Base-by-base conservation (phyloP, 257 asterid genomes). In the Sherardia arvensis region DNA sequence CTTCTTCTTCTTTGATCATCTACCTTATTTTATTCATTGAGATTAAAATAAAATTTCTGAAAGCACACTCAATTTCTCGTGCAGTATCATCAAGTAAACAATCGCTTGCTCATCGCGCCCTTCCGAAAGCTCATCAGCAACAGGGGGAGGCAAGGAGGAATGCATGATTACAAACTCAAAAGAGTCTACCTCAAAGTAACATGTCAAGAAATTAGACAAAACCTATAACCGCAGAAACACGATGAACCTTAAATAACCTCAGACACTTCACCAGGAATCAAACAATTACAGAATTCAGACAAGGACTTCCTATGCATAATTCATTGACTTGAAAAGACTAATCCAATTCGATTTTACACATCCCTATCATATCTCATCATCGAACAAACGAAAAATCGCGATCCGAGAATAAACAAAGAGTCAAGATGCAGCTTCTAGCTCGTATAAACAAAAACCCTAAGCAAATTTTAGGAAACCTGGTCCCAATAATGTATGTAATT, bases 31-130 rank as follows among this genome's bases (percentile, higher is more conserved):
- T n/a, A n/a, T n/a, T n/a, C n/a, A n/a, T n/a, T n/a, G n/a, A n/a
- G n/a, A n/a, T n/a, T n/a, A n/a, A n/a, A n/a, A n/a, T n/a, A n/a
- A n/a, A n/a, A n/a, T n/a, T n/a, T n/a, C n/a, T n/a, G n/a, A n/a
- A n/a, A n/a, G n/a, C n/a, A n/a, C n/a, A n/a, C n/a, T n/a, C n/a
- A n/a, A 74, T 59, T 87, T 91, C 4, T 65, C 66, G 40, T 49
- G 48, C 68, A 71, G 59, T 53, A 45, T 64, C 17, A 71, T 71
- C 27, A 90, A 76, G 11, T 26, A 63, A 55, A 62, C 64, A 58
- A 80, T 40, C 28, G 83, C 73, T 33, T 78, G 71, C 34, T 82
- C 85, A 23, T 85, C 84, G 12, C 66, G 75, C 78, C 73, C 74
- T 62, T 38, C 47, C 30, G 63, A 43, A 62, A 54, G 68, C 23